Evolutionary conservation across 2,329 filamentous ascomycete genomes (phyloP), one percentile per base, ranked within the genome.

Genomic region (Alternaria ethzedia): DNA sequence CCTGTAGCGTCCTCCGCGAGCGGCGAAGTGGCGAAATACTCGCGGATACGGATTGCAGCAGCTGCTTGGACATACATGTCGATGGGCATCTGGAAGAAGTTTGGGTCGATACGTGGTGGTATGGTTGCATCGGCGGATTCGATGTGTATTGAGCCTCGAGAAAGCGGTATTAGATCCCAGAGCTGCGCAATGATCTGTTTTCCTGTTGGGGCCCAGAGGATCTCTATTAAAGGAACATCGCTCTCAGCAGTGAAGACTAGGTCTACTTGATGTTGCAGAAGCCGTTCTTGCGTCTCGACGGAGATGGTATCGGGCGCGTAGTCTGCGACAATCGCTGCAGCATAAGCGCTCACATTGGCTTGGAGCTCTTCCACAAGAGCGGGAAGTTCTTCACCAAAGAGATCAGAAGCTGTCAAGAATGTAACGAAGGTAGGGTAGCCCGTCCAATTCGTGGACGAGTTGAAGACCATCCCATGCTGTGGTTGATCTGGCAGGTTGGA

Each of bases 241-340:
- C 80, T 74, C 17, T 77, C 72, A 6, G 52, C 9, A 11, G 52
- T 26, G 71, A 86, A 86, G 15, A 87, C 79, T 10, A 87, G 75
- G 54, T 84, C 79, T 63, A 86, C 78, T 71, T 87, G 84, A 4
- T 83, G 73, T 8, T 73, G 72, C 20, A 86, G 77, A 2, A 85
- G 71, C 13, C 72, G 69, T 61, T 84, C 78, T 28, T 86, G 63
- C 13, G 78, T 75, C 13, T 75, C 59, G 5, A 73, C 66, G 10
- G 71, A 70, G 4, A 70, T 74, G 2, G 67, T 63, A 50, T 71
- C 54, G 2, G 57, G 49, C 6, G 67, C 63, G 13, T 64, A 68
- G 49, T 75, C 69, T 17, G 69, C 54, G 23, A 73, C 54, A 15
- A 77, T 75, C 10, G 58, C 52, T 6, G 63, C 26, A 15, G 78